Percentiles rank a stretch among this genome's conserved stretches.
Evolutionary conservation across 2,329 filamentous ascomycete species (phyloP).

Genomic region (Chaetoscypha palmicola): DNA sequence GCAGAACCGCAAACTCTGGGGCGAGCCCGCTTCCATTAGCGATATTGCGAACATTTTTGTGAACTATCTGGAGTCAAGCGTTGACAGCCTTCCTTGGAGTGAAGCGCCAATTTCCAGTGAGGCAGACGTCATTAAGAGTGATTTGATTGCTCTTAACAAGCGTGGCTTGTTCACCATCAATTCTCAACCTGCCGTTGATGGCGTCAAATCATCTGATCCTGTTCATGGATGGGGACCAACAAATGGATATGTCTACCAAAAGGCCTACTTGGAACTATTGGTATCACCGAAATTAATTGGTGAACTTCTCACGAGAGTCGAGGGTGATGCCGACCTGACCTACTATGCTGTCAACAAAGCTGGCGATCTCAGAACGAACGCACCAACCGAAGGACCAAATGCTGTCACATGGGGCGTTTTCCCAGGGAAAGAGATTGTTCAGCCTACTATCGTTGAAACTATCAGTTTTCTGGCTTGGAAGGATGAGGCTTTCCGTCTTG

Average conservation of each 20-base stretch:
- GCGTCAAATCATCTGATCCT: constrained; percentile 78
- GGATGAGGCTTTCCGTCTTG: constrained; percentile 91
- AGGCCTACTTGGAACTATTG: constrained; percentile 90
- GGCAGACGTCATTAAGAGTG: constrained; percentile 67
- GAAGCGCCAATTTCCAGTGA: constrained; percentile 81
- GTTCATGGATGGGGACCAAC: constrained; percentile 90
- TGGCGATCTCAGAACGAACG: constrained; percentile 78
- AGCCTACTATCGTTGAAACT: constrained; percentile 98
- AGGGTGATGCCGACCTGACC: constrained; percentile 72
- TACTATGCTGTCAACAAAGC: constrained; percentile 89
- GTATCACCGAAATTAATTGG: constrained; percentile 73
- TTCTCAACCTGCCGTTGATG: constrained; percentile 91
- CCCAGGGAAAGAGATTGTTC: constrained; percentile 97
- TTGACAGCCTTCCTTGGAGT: constrained; percentile 87
- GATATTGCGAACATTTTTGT: constrained; percentile 83
- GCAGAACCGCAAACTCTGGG: constrained; percentile 93
- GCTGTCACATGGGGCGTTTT: constrained; percentile 99
- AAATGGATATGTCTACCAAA: constrained; percentile 97
- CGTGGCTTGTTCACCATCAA: constrained; percentile 92
- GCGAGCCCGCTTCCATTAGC: constrained; percentile 68
- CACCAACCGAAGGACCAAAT: constrained; percentile 79
- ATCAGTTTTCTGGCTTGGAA: constrained; percentile 98
- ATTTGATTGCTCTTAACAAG: constrained; percentile 75
- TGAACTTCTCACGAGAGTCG: constrained; percentile 71
- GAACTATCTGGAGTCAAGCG: constrained; percentile 71